Evolutionary conservation across 2,329 filamentous ascomycete species (phyloP), one percentile per base, ranked within the genome.

Genomic region (Colletotrichum gloeosporioides): DNA sequence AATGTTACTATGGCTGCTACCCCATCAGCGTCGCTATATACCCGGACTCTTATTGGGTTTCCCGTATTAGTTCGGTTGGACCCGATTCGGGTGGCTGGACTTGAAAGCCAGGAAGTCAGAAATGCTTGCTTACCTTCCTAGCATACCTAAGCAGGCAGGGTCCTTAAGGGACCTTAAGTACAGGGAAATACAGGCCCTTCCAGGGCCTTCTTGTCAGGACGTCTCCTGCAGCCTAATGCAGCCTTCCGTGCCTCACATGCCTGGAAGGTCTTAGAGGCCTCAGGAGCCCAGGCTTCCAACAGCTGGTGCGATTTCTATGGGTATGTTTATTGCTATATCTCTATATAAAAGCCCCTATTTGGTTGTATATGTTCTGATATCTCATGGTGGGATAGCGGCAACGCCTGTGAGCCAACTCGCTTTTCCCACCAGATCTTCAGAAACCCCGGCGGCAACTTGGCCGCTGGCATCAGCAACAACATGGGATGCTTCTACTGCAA

Each of bases 401-500:
- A 27, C 34, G 29, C n/a, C 12, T 61, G 67, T 29, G 55, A 69
- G 0, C 0, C 32, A 18, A 61, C 55, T 13, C 34, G 29, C 13
- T 22, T 16, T 5, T 31, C 53, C 18, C 55, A 62, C 55, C 67
- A 62, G 34, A 62, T 62, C 34, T 69, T 44, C 25, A 36, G 55
- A 16, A 29, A 62, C 55, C 67, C 67, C 0, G 67, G 67, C 0
- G 67, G 67, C 34, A 69, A 69, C 34, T 13, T 69, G 25, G 55
- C 32, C n/a, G 12, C 31, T 18, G 67, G 55, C 25, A 61, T 69
- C 16, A 34, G 59, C 34, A 62, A 69, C 13, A 61, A 69, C 32
- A 69, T 69, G 67, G 67, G 67, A 8, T 69, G 67, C 55, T 69
- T 69, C 53, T 69, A 61, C 18, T 69, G 55, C 34, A 62, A 62